Evolutionary conservation across 495 filamentous ascomycete species (phyloP), one percentile per base, ranked within the genome.

Genomic region (Hypoxylon fragiforme): DNA sequence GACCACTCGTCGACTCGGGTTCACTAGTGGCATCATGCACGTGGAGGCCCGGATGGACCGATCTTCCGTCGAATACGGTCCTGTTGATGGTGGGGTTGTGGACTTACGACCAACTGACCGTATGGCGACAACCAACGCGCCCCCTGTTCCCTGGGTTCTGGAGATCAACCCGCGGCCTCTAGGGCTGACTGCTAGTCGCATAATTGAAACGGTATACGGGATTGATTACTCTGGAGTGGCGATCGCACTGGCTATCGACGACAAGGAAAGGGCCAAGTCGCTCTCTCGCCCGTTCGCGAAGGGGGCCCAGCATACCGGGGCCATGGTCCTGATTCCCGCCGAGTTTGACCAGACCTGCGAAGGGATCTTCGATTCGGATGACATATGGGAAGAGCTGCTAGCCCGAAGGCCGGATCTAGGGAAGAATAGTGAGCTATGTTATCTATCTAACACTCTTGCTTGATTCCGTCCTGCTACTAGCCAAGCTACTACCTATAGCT

Each of bases 101-200:
- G 64, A 63, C 28, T 24, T 57, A 36, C 41, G 14, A 19, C 50
- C 44, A 13, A 26, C 9, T 12, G n/a, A n/a, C n/a, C 22, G 37
- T 8, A 48, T 21, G 30, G 32, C 14, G 31, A n/a, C 28, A 3
- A 16, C 15, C 6, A 21, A 50, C 1, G 16, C 11, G 12, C 22
- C 49, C 0, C 60, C 64, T n/a, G 24, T 28, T 22, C 62, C 67
- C 0, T 74, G 60, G 57, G 59, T 74, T 7, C 31, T 70, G 11
- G 72, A 74, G 40, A 68, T 74, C 22, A 74, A 74, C 54, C 59
- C 69, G 12, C 67, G 72, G 0, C 70, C 72, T 1, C 69, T 64
- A 0, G 72, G 71, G 6, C 37, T 65, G n/a, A 61, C 54, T 18
- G 68, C 46, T 7, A 62, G 67, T 7, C 46, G 59, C 1, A 65